Conservation (phyloP, 2,329 filamentous ascomycete species). For the Pseudogymnoascus sp. region DNA sequence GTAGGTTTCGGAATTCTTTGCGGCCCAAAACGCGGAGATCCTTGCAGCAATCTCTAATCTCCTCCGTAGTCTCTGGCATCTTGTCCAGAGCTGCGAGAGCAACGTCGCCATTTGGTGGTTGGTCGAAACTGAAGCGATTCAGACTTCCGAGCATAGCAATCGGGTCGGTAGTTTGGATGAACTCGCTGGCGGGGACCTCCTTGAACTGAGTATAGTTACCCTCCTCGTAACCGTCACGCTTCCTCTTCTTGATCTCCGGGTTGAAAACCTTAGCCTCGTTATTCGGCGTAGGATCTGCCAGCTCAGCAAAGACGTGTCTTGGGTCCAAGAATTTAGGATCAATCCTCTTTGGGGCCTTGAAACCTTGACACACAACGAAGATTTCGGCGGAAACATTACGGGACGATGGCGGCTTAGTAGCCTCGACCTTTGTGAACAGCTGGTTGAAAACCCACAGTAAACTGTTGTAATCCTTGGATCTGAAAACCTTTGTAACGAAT, state of each 20-base stretch:
- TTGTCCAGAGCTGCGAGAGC: slow-evolving; percentile 79
- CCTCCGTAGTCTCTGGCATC: slow-evolving; percentile 76
- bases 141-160: slow-evolving; percentile 82
- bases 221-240: slow-evolving; percentile 96
- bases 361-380: slow-evolving; percentile 93
- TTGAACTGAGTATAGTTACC: slow-evolving; percentile 91
- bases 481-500: slow-evolving; percentile 96
- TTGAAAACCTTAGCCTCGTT: slow-evolving; percentile 98
- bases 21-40: slow-evolving; percentile 87
- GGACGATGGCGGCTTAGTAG: slow-evolving; percentile 92
- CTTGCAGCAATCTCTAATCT: slow-evolving; percentile 68
- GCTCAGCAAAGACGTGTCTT: slow-evolving; percentile 81
- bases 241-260: slow-evolving; percentile 92
- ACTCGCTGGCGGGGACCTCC: slow-evolving; percentile 79
- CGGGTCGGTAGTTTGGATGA: slow-evolving; percentile 87
- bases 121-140: slow-evolving; percentile 77
- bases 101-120: slow-evolving; percentile 73
- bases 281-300: slow-evolving; percentile 78
- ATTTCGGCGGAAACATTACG: slow-evolving; percentile 97
- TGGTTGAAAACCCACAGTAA: slow-evolving; percentile 97
- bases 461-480: slow-evolving; percentile 94
- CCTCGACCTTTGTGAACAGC: slow-evolving; percentile 88
- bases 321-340: slow-evolving; percentile 91
- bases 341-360: slow-evolving; percentile 87
- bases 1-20: slow-evolving; percentile 85